These are phyloP conservation scores for Polymyxa betae DNA, from an alignment of 208 protist species.

Conservation along the genomic window DNA sequence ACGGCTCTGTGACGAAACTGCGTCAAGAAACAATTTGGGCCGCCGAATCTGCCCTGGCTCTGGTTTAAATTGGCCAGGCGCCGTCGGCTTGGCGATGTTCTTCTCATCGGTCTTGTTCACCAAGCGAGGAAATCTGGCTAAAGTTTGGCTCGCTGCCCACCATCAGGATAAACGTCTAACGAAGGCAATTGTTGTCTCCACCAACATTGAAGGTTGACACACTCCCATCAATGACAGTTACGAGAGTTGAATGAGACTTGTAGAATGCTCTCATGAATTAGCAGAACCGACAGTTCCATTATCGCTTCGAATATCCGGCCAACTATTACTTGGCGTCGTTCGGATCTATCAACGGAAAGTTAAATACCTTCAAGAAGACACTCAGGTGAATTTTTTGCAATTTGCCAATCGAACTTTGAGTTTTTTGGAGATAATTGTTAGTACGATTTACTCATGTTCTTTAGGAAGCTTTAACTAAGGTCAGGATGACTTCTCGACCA, in stretches of 20 bases:
- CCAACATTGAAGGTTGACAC: background rate
- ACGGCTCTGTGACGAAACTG: too few relatives aligned
- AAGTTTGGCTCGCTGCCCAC: background rate
- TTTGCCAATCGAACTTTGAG: too few relatives aligned
- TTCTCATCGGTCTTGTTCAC: conserved; percentile 1
- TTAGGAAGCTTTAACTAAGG: background rate
- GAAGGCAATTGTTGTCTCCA: background rate
- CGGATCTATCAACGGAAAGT: conserved; percentile 1
- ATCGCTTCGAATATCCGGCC: background rate
- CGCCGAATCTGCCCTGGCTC: too few relatives aligned
- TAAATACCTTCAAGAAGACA: background rate
- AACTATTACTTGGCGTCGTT: background rate
- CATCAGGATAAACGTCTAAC: background rate
- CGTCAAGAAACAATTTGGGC: too few relatives aligned
- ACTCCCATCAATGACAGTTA: background rate
- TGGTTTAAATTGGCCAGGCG: too few relatives aligned
- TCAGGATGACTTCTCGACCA: background rate
- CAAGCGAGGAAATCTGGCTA: background rate
- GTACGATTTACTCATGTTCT: background rate
- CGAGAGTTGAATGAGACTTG: background rate
- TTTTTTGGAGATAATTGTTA: background rate
- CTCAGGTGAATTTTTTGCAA: too few relatives aligned
- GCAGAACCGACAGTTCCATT: background rate
- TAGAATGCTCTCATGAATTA: background rate
- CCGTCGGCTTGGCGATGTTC: too few relatives aligned